Base-by-base conservation (phyloP, 1,284 basidiomycete genomes). In the Rhodotorula sp. region DNA sequence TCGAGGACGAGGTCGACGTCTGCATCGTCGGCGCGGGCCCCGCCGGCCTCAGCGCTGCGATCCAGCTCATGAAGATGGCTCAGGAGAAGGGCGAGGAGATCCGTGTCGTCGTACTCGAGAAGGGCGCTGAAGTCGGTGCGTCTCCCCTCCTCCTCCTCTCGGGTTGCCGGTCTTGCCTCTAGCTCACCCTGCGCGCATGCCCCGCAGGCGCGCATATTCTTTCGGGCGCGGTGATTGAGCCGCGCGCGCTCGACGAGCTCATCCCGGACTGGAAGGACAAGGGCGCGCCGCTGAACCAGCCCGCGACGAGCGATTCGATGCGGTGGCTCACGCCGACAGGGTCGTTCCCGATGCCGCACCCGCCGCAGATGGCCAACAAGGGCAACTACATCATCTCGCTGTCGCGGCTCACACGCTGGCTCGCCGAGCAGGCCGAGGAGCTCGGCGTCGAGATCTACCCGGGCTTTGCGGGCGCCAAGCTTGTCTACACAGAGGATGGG, bases 1-100 rank as follows among this genome's bases (percentile, higher is more conserved):
- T 88, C 36, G 87, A 89, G 67, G 94, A 96, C 79, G 89, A 95
- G 74, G 94, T 94, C 61, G 96, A 99, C 79, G 94, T 98, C 48
- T 94, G 94, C 81, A 97, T 99, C 79, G 94, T 98, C 74, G 96
- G 96, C 36, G 95, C 88, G 25, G 97, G 96, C 1, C 96, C 96
- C 5, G 94, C 96, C 0, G 96, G 97, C 46, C 86, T 99, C 70
- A 91, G 90, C 78, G 95, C 96, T n/a, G 97, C 96, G 8, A 99
- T 99, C 78, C 87, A 92, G 46, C 85, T 99, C 69, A 97, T 97
- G 84, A 95, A 99, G 83, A 88, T 97, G 56, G 93, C 95, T 79
- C 84, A 87, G 75, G 89, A 94, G 80, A 87, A 86, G 61, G 85
- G 85, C 44, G 72, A 74, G 39, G 88, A 88, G 72, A 85, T 97